Base-by-base conservation (phyloP, 768 basidiomycete species). In the Brasilioporus rufonigricans region DNA sequence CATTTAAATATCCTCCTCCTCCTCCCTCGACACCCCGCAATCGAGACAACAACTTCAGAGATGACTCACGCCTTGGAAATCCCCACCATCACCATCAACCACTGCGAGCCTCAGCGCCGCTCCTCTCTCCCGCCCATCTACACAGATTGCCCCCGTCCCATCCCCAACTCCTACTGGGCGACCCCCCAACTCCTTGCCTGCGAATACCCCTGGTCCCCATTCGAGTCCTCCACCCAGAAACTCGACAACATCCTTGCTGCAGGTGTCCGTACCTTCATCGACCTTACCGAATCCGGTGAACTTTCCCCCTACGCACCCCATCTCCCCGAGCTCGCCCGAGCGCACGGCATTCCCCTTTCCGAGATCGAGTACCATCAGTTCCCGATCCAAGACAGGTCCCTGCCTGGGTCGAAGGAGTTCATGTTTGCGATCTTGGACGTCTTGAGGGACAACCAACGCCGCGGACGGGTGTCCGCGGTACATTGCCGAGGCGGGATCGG, bases 101-200 rank as follows among this genome's bases (percentile, higher is more conserved):
- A 32, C 50, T 56, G 44, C 53, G 35, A 53, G n/a, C 56, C 57
- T 5, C 60, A 55, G 5, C 65, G 63, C 5, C 63, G 60, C 35
- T 56, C 65, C 1, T 67, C 65, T 0, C 58, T 65, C 0, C 49
- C 65, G 0, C 60, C 53, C 50, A 46, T 63, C 45, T 16, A 35
- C 57, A 56, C 61, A 0, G 48, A 56, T 40, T 58, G 48, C n/a
- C 66, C 72, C 0, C 82, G 85, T 1, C 89, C 89, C 27, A 84
- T 91, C 64, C 86, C 87, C n/a, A 91, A 91, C 71, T 88, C 86
- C 0, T 91, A 91, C 74, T 91, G 89, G 89, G 89, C 87, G 0
- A 89, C 87, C 0, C 77, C 84, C 0, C 71, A 76, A 12, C 79
- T 91, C 33, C 77, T 90, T 50, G 89, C 89, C 0, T 90, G 87